Base-by-base conservation (phyloP, 164 flowering plant genomes). In the Macadamia integrifolia region DNA sequence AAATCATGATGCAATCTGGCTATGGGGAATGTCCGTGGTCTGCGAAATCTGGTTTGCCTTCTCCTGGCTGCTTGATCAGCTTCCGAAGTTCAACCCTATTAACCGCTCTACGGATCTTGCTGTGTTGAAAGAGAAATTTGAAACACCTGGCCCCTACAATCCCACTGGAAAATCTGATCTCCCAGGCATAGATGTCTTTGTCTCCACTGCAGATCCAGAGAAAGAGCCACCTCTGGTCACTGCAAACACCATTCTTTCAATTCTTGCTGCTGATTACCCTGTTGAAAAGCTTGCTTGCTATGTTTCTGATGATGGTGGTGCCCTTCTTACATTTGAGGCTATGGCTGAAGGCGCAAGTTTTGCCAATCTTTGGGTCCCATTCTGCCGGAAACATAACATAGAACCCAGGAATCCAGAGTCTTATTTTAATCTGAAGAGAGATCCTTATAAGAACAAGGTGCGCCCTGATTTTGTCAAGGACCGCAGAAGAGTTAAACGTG, bases 141-240 rank as follows among this genome's bases (percentile, higher is more conserved):
- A 93, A 73, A 69, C 80, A 3, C 87, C 91, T 8, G 65, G 42
- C 40, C 79, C 81, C 9, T 23, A 66, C 62, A 89, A 87, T 61
- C 95, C 95, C 1, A 74, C 85, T 11, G 96, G 93, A 46, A 84
- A 77, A 58, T 87, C 93, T 58, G 98, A 93, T 75, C 95, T 93
- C 50, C 97, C 98, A 0, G 98, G 96, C 43, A 68, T 93, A 49
- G 98, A 93, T 69, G 56, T 93, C 14, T 93, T 89, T 75, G 96
- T 93, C n/a, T 93, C 98, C 6, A 93, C 98, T 10, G 98, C 97
- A 40, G 98, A 93, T 76, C 96, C 98, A 0, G 98, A 89, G 76
- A 93, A 90, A 71, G 98, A 93, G 68, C 98, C 97, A 0, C 97
- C 96, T 9, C 82, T 93, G 35, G 92, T 87, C 50, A 90, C 96